Conservation (phyloP, 495 filamentous ascomycete genomes). For the Penicillium daleae region DNA sequence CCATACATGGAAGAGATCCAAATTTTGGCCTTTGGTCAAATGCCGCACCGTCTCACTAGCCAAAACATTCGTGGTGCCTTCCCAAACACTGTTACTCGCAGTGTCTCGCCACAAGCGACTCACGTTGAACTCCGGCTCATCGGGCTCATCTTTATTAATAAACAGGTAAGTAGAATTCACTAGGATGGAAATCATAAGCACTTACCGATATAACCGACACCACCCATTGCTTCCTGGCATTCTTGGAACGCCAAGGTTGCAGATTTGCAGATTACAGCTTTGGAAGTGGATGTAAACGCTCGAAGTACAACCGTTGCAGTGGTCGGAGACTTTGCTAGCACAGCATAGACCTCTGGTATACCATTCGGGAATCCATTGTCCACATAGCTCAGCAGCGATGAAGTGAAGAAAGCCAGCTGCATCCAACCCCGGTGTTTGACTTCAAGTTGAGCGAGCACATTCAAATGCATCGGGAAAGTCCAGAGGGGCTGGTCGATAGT, state of each 20-base stretch:
- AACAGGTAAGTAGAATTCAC: neutral
- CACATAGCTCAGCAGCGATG: slow-evolving; percentile 57
- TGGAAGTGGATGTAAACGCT: slow-evolving; percentile 62
- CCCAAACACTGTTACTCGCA: slow-evolving; percentile 68
- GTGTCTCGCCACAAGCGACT: slow-evolving; percentile 66
- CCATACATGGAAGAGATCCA: slow-evolving; percentile 40
- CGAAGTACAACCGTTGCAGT: slow-evolving; percentile 56
- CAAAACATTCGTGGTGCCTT: slow-evolving; percentile 73
- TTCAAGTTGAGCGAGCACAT: slow-evolving; percentile 56
- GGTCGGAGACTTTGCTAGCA: slow-evolving; percentile 17
- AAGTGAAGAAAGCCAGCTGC: slow-evolving; percentile 61
- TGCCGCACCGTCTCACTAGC: slow-evolving; percentile 61
- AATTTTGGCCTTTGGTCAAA: slow-evolving; percentile 47
- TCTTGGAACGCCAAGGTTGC: slow-evolving; percentile 58
- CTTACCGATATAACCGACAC: slow-evolving; percentile 68
- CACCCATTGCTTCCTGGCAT: slow-evolving; percentile 71
- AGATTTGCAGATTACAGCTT: slow-evolving; percentile 61
- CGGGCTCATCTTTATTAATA: slow-evolving; percentile 24
- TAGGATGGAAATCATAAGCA: neutral
- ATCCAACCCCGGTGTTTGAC: slow-evolving; percentile 58
- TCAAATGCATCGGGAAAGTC: slow-evolving; percentile 60
- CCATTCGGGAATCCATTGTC: slow-evolving; percentile 42
- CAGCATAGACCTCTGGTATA: slow-evolving; percentile 10
- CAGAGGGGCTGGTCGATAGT: slow-evolving; percentile 53
- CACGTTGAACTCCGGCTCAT: slow-evolving; percentile 59